Base-by-base conservation (phyloP, 768 basidiomycete species). In the Daedalea quercina region DNA sequence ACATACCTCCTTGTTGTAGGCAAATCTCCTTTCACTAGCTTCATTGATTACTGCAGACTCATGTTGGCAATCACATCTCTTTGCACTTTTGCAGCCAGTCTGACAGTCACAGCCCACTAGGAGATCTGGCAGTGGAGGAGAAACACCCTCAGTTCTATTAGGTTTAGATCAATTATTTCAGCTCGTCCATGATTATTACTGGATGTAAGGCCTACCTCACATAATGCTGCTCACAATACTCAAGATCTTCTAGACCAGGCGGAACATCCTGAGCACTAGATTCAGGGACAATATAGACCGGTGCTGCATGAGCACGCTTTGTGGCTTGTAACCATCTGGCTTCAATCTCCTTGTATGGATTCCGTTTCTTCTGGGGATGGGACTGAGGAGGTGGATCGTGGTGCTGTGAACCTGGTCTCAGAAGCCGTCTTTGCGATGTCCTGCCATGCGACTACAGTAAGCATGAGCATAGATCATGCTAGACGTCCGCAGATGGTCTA, bases 201-300 rank as follows among this genome's bases (percentile, higher is more conserved):
- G 19, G 17, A 6, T 15, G 19, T 19, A 49, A 44, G 19, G 67
- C 80, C 44, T 59, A 77, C 78, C 74, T 77, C 12, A 66, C 50
- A 48, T 84, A 85, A 9, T 70, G 68, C 34, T 64, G 67, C 59
- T 86, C 84, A 12, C 81, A 55, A 59, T 84, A 86, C 51, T 53
- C 50, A 49, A 86, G 85, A 15, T 60, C 60, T 0, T 65, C 55
- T 3, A 69, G 61, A n/a, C 79, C 59, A 2, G 57, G 64, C 0
- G 82, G 82, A 3, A 76, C 58, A 11, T 72, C 67, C 34, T 65
- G 69, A 26, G 60, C 65, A 53, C 61, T 65, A n/a, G 75, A 61
- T 17, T 64, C 55, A 28, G 66, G 64, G 15, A 66, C 67, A 52
- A 75, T 67, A 15, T 59, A 64, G 23, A 75, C 57, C 3, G 56